Percentiles rank a stretch among this genome's conserved stretches.
Conservation (phyloP, 495 filamentous ascomycete genomes). For the Trichoderma erinaceum region DNA sequence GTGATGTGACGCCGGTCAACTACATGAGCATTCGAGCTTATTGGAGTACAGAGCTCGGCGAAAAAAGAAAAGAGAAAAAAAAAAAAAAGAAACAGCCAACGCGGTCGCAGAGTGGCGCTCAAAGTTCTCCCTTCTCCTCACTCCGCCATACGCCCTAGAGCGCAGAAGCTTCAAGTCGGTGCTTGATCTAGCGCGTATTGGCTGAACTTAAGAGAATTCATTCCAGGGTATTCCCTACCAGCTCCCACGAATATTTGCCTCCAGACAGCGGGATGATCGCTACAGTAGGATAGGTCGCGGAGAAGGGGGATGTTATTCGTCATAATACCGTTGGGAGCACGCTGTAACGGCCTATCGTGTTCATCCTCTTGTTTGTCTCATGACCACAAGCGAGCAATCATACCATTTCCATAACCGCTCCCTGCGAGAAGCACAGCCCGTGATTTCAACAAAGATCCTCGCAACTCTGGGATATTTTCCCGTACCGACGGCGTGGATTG, state of each 20-base stretch:
- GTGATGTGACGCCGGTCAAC: no score
- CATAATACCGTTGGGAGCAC: background rate
- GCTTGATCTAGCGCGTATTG: no score
- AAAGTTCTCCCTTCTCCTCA: no score
- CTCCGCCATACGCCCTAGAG: no score
- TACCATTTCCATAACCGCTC: background rate
- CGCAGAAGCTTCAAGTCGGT: no score
- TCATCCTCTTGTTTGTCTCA: background rate
- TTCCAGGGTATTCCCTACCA: conserved; percentile 1
- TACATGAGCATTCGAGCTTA: no score
- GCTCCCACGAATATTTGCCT: background rate
- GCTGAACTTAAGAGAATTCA: background rate
- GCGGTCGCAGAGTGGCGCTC: no score
- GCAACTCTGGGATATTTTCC: background rate
- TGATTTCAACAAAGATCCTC: background rate
- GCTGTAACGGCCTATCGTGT: background rate
- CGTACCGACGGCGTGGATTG: background rate
- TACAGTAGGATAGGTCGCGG: background rate
- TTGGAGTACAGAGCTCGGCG: no score
- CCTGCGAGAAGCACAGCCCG: background rate
- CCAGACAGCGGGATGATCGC: background rate
- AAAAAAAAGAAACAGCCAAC: no score
- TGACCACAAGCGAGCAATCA: background rate
- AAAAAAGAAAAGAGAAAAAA: no score
- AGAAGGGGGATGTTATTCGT: background rate